Conservation (phyloP, 768 basidiomycete genomes). For the Boletus subparvulus region DNA sequence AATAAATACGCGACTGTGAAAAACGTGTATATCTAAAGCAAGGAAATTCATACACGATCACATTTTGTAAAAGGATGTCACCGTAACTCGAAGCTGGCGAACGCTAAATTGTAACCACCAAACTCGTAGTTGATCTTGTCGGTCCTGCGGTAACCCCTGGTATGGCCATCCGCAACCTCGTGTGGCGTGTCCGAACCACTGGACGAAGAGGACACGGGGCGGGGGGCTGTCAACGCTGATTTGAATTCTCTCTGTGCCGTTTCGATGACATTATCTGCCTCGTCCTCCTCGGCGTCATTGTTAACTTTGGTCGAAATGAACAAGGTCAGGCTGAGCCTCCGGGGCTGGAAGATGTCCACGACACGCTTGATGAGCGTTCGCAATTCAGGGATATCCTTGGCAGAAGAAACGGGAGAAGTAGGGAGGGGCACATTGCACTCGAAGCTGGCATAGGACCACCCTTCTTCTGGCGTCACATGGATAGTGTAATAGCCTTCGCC, state of each 20-base stretch:
- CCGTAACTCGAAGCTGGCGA: slow-evolving; percentile 76
- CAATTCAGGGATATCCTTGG: slow-evolving; percentile 64
- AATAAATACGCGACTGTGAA: slow-evolving; percentile 15
- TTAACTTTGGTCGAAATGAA: slow-evolving; percentile 77
- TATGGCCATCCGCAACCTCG: slow-evolving; percentile 18
- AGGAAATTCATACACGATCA: slow-evolving; percentile 18
- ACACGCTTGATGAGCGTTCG: slow-evolving; percentile 83
- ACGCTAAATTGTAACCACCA: slow-evolving; percentile 87
- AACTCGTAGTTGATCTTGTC: slow-evolving; percentile 99
- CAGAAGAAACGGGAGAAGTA: slow-evolving; percentile 27
- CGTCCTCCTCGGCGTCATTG: slow-evolving; percentile 41
- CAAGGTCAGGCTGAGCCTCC: slow-evolving; percentile 78
- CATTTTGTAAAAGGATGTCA: slow-evolving; percentile 21
- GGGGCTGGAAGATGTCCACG: slow-evolving; percentile 90
- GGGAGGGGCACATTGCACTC: slow-evolving; percentile 92
- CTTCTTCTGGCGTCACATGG: slow-evolving; percentile 97
- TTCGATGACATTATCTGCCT: slow-evolving; percentile 59
- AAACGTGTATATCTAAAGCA: slow-evolving; percentile 20
- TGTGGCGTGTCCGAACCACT: slow-evolving; percentile 13
- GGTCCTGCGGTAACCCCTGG: slow-evolving; percentile 66
- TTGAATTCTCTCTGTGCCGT: slow-evolving; percentile 74
- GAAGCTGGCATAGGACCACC: slow-evolving; percentile 98
- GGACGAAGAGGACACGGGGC: slow-evolving; percentile 28
- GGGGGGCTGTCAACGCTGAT: slow-evolving; percentile 49
- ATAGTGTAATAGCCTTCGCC: slow-evolving; percentile 97